Evolutionary conservation across 495 filamentous ascomycete species (phyloP), one percentile per base, ranked within the genome.

Genomic region (Antarctomyces pellizariae): DNA sequence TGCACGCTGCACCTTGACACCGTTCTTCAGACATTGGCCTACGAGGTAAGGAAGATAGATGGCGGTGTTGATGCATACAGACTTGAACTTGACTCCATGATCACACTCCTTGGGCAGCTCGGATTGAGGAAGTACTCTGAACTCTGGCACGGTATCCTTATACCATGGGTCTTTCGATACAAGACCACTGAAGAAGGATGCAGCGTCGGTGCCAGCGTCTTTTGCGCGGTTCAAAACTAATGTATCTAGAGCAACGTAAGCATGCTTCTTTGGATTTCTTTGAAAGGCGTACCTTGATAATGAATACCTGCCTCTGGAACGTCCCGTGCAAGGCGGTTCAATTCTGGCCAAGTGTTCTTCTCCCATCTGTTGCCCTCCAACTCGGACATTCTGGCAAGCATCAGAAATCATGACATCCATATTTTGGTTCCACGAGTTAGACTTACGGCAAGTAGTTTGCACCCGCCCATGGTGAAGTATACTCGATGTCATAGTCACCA

Each of bases 401-500:
- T 9, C 14, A 23, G 4, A 31, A 2, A 1, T 24, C 7, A 24
- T 25, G 21, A 8, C 11, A 17, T 28, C 17, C 10, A 13, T 1
- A 15, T 7, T 22, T 18, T 24, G 16, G 44, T 60, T 18, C 52
- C 18, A n/a, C n/a, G n/a, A n/a, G 13, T 7, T 10, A 13, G 8
- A 36, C 56, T 41, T 36, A 89, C 78, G 86, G 86, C 35, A 86
- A 39, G 34, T 72, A 83, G 44, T 93, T 91, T 19, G 86, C 89
- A 25, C 89, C 86, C 13, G 86, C 86, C 75, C 78, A 92, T 0
- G 86, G 86, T 10, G 77, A 89, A 2, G 79, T 71, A 46, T 95
- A 97, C 63, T 95, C 82, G 28, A 86, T 73, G 41, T 93, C 83
- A 52, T 91, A 92, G 54, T 97, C 86, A 18, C 86, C 86, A 0